Base-by-base conservation (phyloP, 1,284 basidiomycete genomes). In the Pisolithus thermaeus region DNA sequence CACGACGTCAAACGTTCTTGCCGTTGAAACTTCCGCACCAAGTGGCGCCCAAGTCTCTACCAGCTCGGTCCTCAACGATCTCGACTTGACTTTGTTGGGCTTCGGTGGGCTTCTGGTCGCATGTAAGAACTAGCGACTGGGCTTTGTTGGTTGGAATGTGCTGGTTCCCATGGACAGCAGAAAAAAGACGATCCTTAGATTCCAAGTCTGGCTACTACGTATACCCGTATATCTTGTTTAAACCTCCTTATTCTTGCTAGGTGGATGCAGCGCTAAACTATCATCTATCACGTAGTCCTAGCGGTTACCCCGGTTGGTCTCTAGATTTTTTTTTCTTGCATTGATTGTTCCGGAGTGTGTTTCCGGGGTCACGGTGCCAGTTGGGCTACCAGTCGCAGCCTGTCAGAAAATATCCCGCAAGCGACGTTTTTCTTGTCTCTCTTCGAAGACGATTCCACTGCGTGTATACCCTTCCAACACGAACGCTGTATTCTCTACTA, bases 201-300 rank as follows among this genome's bases (percentile, higher is more conserved):
- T 32, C 23, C 47, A 12, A 25, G 23, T 47, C 39, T 49, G 54
- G 56, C 56, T 46, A 49, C 52, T 30, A 62, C 41, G 36, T 62
- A 68, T 67, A 68, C 66, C 66, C 64, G 51, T 47, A 46, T 55
- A 61, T 59, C 55, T 44, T 58, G 47, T 56, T 49, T 46, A 50
- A 28, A 52, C 48, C 20, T 51, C 35, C 45, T 47, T 39, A 35
- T 35, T 35, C 32, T 35, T 35, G 32, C 32, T 6, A 14, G 32
- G 32, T 35, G 32, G 32, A 35, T 35, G 32, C 12, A 5, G 32
- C 12, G 12, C 5, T 35, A 35, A 14, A 35, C 32, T 35, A 35
- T 14, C 32, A 35, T 35, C 32, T 35, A 14, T 35, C 38, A 20
- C 38, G 11, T 39, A 39, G 38, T 18, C 18, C 6, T 39, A 22